phyloP scores from a whole-genome alignment of 805 yeast genomes.

The Suhomyces sp. region DNA sequence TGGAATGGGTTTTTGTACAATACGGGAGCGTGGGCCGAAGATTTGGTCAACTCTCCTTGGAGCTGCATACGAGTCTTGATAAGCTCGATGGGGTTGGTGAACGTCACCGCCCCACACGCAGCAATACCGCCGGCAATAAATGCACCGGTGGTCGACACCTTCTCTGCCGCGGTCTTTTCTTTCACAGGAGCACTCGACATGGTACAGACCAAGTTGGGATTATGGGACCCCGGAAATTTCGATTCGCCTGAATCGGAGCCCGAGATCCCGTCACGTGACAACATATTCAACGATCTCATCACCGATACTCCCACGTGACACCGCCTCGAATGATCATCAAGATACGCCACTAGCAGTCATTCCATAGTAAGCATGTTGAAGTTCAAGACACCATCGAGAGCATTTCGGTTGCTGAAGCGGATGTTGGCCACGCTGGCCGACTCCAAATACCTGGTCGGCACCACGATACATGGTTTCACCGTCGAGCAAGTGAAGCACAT shows the following conservation, averaged over 20 bases:
- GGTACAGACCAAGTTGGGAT: neutral
- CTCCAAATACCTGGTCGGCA: slow-evolving; percentile 61
- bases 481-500: slow-evolving; percentile 63
- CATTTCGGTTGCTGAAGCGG: neutral
- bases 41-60: slow-evolving; percentile 81
- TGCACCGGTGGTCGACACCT: slow-evolving; percentile 26
- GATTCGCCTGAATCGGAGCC: neutral
- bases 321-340: neutral
- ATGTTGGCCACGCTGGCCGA: neutral
- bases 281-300: neutral
- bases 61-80: slow-evolving; percentile 95
- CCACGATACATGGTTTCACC: slow-evolving; percentile 61
- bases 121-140: slow-evolving; percentile 47
- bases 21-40: slow-evolving; percentile 45
- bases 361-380: neutral
- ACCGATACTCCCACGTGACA: neutral
- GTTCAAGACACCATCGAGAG: neutral
- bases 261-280: neutral
- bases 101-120: slow-evolving; percentile 96
- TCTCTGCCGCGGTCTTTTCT: slow-evolving; percentile 11
- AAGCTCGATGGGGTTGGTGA: slow-evolving; percentile 93
- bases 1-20: slow-evolving; percentile 81
- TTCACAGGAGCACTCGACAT: neutral
- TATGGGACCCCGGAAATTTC: neutral
- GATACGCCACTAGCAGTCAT: neutral